Evolutionary conservation across 352 stramenopile species (phyloP), one percentile per base, ranked within the genome.

Genomic region (Phytophthora syringae): DNA sequence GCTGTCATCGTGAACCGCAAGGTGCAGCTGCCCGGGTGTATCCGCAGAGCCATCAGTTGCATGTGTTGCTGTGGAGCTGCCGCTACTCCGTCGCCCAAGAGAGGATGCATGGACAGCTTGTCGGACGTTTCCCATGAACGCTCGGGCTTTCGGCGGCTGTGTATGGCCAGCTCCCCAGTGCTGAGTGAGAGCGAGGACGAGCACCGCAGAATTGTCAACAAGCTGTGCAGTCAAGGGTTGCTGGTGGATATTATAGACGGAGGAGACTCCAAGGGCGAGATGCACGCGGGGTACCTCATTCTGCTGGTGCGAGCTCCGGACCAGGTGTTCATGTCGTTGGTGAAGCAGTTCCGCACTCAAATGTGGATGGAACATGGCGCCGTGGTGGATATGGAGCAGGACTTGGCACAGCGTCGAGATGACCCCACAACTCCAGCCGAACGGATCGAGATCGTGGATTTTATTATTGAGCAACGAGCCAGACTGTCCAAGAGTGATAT

Each of bases 211-310:
- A 90, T 95, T 20, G 83, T 95, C 3, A 86, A 88, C 50, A 86
- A 90, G 36, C 60, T 95, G 2, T 92, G 82, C 32, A 77, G 65
- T 2, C 79, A 94, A 70, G 87, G 87, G 0, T 36, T 95, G 0
- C 52, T 88, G 3, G 85, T 95, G 39, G 87, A 95, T 57, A 92
- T 95, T 34, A 92, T 95, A 48, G 87, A 94, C 59, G 87, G 85
- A 24, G 86, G 85, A 20, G 79, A 95, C 52, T 88, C 84, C 16
- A 90, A 89, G 24, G 80, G 84, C 1, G 84, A 94, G 53, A 93
- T 94, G 79, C 88, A 91, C 59, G 86, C 84, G 0, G 84, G 86
- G 30, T 95, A 82, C 40, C 77, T 94, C 24, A 93, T 95, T 52
- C 36, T 95, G 27, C 65, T 95, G 37, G 62, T 94, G 34, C 78